Evolutionary conservation across 495 filamentous ascomycete species (phyloP), one percentile per base, ranked within the genome.

Genomic region (Penicillium paxilli): DNA sequence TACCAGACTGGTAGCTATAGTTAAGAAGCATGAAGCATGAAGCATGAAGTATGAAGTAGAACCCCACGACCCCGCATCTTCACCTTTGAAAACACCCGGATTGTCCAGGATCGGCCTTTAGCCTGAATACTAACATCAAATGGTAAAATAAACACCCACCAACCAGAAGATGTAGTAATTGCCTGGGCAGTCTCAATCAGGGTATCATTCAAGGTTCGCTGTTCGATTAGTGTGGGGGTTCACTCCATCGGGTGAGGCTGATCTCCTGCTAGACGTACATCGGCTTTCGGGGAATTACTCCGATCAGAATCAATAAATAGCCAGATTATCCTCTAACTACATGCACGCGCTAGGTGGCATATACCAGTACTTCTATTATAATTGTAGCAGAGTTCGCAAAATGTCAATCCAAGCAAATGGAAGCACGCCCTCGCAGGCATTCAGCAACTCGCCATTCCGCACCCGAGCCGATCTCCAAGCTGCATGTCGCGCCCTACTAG

Each of bases 401-500:
- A 71, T 71, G 68, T 71, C 68, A 8, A 38, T 66, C 44, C 54
- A 68, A 20, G 67, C 67, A 35, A 70, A 70, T 49, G 67, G 60
- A 55, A 61, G 49, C 44, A 62, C 64, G 4, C 64, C 58, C 22
- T 30, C 61, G 7, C 69, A 70, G 10, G 24, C 65, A 21, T 72
- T 74, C 58, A 67, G 60, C 49, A 58, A 63, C 47, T 64, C 57
- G 7, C 63, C 65, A 28, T 71, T 71, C 48, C 57, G 44, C 35
- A 69, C 71, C 55, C 77, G 81, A 30, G 54, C 72, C 48, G 80
- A 80, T 17, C 76, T 88, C 20, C 83, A 86, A 59, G 60, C 74
- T 49, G 81, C 86, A 21, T 76, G 87, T 26, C 55, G 64, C 21
- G 78, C 83, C 10, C 72, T 88, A 17, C 76, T 89, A 22, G 79